A percentile compares a stretch with the other conserved stretches of the same genome.
Conservation (phyloP, 1,139 yeast species). For the Zygosaccharomyces pseudobailii region DNA sequence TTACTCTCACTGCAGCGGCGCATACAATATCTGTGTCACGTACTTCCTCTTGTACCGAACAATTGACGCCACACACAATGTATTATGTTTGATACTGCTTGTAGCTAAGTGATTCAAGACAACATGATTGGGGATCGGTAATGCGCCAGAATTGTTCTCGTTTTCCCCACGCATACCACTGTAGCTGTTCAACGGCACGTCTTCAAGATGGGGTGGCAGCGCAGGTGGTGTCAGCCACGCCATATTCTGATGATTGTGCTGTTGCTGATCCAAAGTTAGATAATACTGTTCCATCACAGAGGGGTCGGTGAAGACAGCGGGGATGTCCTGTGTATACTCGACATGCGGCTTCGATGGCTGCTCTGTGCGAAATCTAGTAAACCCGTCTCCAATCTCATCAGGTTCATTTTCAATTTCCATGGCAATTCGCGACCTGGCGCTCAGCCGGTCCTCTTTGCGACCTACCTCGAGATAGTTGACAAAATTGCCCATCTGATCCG, state of each 20-base stretch:
- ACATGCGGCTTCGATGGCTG: constrained; percentile 28
- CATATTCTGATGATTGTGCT: constrained; percentile 53
- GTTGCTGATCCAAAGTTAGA: constrained; percentile 67
- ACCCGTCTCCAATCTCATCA: constrained; percentile 80
- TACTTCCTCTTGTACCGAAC: constrained; percentile 86
- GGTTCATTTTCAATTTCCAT: constrained; percentile 36
- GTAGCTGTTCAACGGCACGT: constrained; percentile 81
- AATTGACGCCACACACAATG: constrained; percentile 83
- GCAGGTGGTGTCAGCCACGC: constrained; percentile 91
- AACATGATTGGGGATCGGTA: constrained; percentile 92
- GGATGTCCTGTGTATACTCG: constrained; percentile 50
- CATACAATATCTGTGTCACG: constrained; percentile 87
- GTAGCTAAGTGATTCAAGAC: constrained; percentile 93
- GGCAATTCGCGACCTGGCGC: constrained; percentile 36
- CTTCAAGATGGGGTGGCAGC: constrained; percentile 91
- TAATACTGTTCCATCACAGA: constrained; percentile 77
- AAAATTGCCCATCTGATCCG: constrained; percentile 96
- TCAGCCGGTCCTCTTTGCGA: constrained; percentile 32
- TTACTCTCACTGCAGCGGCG: constrained; percentile 54
- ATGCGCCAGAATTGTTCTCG: constrained; percentile 65
- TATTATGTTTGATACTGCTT: constrained; percentile 88
- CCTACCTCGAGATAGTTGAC: constrained; percentile 84
- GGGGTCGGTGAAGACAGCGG: constrained; percentile 85
- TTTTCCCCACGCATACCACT: constrained; percentile 37
- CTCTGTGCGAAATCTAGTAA: constrained; percentile 68